Evolutionary conservation across 768 basidiomycete species (phyloP).

Genomic region (Lentinula raphanica): DNA sequence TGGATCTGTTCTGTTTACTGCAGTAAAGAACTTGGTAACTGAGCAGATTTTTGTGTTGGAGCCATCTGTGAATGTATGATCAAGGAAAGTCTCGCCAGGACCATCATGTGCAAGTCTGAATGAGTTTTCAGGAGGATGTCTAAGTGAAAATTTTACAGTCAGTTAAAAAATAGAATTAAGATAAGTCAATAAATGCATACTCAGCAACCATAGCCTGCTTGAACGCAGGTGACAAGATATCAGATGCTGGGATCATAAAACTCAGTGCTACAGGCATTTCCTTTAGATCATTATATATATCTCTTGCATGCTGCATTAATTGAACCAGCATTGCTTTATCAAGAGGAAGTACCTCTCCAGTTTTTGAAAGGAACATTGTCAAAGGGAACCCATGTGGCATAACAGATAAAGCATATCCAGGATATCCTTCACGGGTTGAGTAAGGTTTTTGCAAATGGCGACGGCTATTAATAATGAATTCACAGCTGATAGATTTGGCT

Average conservation of each 20-base stretch:
- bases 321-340: constrained; percentile 7
- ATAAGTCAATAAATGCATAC: neutral
- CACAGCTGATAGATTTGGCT: constrained; percentile 11
- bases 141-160: neutral
- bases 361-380: constrained; percentile 12
- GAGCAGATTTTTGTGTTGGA: constrained; percentile 8
- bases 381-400: constrained; percentile 14
- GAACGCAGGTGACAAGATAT: constrained; percentile 8
- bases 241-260: constrained; percentile 12
- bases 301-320: constrained; percentile 7
- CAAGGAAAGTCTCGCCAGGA: constrained; percentile 12
- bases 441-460: constrained; percentile 13
- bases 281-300: constrained; percentile 12
- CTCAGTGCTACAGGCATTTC: constrained; percentile 13
- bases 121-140: constrained; percentile 12
- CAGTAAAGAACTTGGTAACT: constrained; percentile 17
- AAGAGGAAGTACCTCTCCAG: neutral
- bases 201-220: constrained; percentile 5
- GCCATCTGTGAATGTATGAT: constrained; percentile 2
- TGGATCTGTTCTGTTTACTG: constrained; percentile 20
- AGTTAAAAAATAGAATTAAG: neutral
- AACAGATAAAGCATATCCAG: constrained; percentile 18
- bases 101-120: constrained; percentile 20
- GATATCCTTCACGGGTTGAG: constrained; percentile 10
- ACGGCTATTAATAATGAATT: constrained; percentile 17